Base-by-base conservation (phyloP, 345 rosid species). In the Limnanthes douglasii region DNA sequence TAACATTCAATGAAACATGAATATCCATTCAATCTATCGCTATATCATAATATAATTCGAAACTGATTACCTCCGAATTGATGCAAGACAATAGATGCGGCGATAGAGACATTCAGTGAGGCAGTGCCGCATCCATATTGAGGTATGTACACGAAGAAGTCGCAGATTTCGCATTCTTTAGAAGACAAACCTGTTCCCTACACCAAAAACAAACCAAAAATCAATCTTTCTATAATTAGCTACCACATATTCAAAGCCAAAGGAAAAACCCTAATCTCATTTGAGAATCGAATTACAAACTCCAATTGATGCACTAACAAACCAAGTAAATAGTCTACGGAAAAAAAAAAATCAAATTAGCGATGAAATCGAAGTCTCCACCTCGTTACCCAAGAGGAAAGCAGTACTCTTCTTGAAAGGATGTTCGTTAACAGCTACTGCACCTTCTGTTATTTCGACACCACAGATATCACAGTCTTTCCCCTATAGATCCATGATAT, bases 361-460 rank as follows among this genome's bases (percentile, higher is more conserved):
- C n/a, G n/a, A n/a, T n/a, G n/a, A n/a, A n/a, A n/a, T n/a, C n/a
- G n/a, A n/a, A n/a, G n/a, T 9, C 4, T 9, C 23, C 43, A 81
- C 95, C 92, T 90, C 98, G 35, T 90, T 90, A 34, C 98, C 96
- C 1, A 90, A 81, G 48, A 90, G 94, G 38, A 90, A 84, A 38
- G 93, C 96, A 0, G 98, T 90, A 54, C 66, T 80, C 54, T 49
- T 73, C 44, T 66, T 69, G 28, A 84, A 90, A 46, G 94, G 96
- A 53, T 73, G 96, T 8, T 75, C 69, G n/a, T 63, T 69, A 6
- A 84, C 66, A 5, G 81, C 59, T 24, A 62, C 33, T 43, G 98
- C 96, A 42, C 68, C 69, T 6, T 75, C 82, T 8, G 84, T 68
- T 35, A 90, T 90, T 66, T 84, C 98, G 21, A 90, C 94, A 10